A percentile compares a stretch with the other conserved stretches of the same genome.
Conservation (phyloP, 345 rosid genomes). For the Psidium guajava region DNA sequence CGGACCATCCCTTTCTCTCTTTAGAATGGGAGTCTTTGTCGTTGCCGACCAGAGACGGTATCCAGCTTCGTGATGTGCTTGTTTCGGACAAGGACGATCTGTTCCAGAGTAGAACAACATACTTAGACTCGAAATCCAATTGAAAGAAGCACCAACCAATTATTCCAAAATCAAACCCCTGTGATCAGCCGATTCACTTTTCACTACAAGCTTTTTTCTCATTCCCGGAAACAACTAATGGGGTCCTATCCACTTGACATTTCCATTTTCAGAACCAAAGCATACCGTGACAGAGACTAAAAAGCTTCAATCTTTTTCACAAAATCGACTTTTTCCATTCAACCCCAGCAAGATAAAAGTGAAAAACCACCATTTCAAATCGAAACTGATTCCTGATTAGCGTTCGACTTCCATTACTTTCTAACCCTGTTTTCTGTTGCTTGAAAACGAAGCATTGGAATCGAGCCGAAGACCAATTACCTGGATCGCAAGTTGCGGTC, state of each 20-base stretch:
- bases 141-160: background rate
- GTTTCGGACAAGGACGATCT: slow-evolving; percentile 46
- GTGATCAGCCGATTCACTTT: background rate
- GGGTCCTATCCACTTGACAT: background rate
- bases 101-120: background rate
- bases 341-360: background rate
- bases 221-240: background rate
- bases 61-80: slow-evolving; percentile 32
- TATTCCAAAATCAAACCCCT: background rate
- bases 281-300: background rate
- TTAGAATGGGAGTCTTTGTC: slow-evolving; percentile 47
- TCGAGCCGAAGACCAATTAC: slow-evolving; percentile 12
- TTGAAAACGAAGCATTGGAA: background rate
- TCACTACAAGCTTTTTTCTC: background rate
- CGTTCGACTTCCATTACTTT: too few species aligned
- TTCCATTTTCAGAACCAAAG: background rate
- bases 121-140: background rate
- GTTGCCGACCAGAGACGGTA: slow-evolving; percentile 24
- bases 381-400: background rate
- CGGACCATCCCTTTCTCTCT: slow-evolving; percentile 92
- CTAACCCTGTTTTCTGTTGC: too few species aligned
- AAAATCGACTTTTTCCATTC: background rate
- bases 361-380: background rate
- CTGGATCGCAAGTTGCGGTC: slow-evolving; percentile 59
- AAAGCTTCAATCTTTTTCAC: background rate